phyloP scores from a whole-genome alignment of 2,329 filamentous ascomycete genomes.

The Trichoderma cornu-damae region DNA sequence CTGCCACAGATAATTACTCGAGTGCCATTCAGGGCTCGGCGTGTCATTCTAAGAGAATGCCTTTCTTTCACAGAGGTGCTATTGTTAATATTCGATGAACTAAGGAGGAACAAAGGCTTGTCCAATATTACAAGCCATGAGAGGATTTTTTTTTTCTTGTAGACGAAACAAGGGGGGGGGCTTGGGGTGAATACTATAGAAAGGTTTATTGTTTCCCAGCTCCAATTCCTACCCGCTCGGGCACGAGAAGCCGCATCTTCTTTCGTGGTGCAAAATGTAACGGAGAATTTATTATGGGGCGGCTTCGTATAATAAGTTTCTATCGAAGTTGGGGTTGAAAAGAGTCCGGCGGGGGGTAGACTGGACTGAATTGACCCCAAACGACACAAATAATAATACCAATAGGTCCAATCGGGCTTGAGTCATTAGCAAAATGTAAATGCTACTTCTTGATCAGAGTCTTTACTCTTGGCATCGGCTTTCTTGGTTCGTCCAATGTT shows the following conservation, averaged over 20 bases:
- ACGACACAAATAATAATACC: background rate
- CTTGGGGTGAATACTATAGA: background rate
- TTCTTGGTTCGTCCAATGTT: no score
- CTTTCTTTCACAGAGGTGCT: background rate
- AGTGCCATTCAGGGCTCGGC: background rate
- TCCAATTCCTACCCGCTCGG: background rate
- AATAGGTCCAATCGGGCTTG: background rate
- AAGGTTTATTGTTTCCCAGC: background rate
- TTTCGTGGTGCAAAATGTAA: background rate
- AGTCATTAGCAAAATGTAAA: background rate
- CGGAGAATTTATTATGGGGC: background rate
- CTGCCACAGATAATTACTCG: background rate
- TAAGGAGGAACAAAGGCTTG: background rate
- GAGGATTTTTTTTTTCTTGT: background rate
- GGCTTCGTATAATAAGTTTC: background rate
- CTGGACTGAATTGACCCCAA: slow-evolving; percentile 2
- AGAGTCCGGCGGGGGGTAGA: background rate
- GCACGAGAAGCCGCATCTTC: background rate
- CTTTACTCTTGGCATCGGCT: no score
- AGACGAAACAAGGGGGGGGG: background rate
- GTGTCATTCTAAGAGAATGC: background rate
- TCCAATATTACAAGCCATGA: background rate
- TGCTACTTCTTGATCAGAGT: no score
- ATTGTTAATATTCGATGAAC: background rate
- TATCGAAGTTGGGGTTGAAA: slow-evolving; percentile 6